Evolutionary conservation across 192 early-diverging fungal genomes (phyloP).

Genomic region (Coemansia sp.): DNA sequence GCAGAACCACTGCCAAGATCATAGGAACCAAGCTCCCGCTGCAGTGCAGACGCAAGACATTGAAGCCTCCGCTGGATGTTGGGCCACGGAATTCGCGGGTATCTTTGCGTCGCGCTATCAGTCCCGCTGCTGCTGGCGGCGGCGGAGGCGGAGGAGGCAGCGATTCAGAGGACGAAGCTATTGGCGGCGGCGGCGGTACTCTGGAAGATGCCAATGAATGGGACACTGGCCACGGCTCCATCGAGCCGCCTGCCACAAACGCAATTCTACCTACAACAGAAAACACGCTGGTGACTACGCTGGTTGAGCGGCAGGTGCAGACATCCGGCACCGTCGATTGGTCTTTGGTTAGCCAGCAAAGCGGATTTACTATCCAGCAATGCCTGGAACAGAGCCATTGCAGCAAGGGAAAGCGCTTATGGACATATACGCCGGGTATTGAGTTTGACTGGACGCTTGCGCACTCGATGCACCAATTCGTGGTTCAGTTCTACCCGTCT

Average conservation of each 20-base stretch:
- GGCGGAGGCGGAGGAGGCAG: background rate
- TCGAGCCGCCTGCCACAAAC: background rate
- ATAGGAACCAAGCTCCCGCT: constrained; percentile 48
- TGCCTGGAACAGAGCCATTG: constrained; percentile 32
- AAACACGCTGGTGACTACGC: constrained; percentile 6
- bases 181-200: background rate
- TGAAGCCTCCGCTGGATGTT: constrained; percentile 11
- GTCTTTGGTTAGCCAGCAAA: constrained; percentile 12
- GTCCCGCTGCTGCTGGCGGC: background rate
- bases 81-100: background rate
- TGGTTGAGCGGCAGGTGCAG: constrained; percentile 7
- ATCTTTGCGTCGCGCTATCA: background rate
- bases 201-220: constrained; percentile 15
- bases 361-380: constrained; percentile 9
- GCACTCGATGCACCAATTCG: constrained; percentile 16
- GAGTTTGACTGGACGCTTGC: constrained; percentile 26
- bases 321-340: constrained; percentile 22
- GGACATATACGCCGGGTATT: constrained; percentile 14
- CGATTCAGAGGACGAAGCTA: background rate
- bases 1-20: constrained; percentile 35
- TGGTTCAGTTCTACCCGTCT: constrained; percentile 24
- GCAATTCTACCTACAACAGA: constrained; percentile 6
- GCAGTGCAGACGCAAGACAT: constrained; percentile 43
- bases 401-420: constrained; percentile 15
- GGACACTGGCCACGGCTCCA: constrained; percentile 27